Conservation (phyloP, 2,329 filamentous ascomycete species). For the Pleoardoris graminearum region DNA sequence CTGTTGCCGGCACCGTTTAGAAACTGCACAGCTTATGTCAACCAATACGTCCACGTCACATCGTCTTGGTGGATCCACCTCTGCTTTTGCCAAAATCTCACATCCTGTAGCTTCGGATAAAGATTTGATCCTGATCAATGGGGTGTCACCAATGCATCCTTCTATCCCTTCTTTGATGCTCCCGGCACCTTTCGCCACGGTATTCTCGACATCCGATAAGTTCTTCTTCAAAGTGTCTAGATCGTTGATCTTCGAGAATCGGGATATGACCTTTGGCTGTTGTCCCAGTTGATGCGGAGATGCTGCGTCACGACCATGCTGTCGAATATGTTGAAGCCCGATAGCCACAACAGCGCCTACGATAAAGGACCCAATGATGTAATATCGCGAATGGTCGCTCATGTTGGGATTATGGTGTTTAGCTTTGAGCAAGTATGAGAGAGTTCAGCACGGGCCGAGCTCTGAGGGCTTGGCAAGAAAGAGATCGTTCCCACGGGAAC, state of each 20-base stretch:
- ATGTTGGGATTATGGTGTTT: constrained; percentile 21
- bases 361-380: constrained; percentile 72
- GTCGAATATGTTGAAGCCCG: constrained; percentile 19
- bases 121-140: constrained; percentile 81
- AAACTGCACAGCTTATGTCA: constrained; percentile 55
- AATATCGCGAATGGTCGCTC: constrained; percentile 54
- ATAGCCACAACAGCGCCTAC: constrained; percentile 72
- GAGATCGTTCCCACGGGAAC: constrained; percentile 12
- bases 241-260: constrained; percentile 29
- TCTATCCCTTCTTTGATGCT: constrained; percentile 78
- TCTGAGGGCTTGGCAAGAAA: constrained; percentile 37
- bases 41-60: constrained; percentile 3
- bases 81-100: constrained; percentile 88
- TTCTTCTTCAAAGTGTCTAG: constrained; percentile 30
- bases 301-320: constrained; percentile 26
- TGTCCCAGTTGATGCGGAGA: constrained; percentile 23
- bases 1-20: constrained; percentile 92
- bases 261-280: constrained; percentile 25
- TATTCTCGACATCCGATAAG: constrained; percentile 22
- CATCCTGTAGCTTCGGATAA: constrained; percentile 86
- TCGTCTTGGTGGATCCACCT: constrained; percentile 53
- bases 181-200: constrained; percentile 18
- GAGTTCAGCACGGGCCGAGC: constrained; percentile 20
- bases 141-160: constrained; percentile 90
- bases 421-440: constrained; percentile 14